A percentile compares a stretch with the other conserved stretches of the same genome.
These are phyloP conservation scores for Lentithecium fluviatile DNA, from an alignment of 495 filamentous ascomycete genomes.

Conservation along the genomic window DNA sequence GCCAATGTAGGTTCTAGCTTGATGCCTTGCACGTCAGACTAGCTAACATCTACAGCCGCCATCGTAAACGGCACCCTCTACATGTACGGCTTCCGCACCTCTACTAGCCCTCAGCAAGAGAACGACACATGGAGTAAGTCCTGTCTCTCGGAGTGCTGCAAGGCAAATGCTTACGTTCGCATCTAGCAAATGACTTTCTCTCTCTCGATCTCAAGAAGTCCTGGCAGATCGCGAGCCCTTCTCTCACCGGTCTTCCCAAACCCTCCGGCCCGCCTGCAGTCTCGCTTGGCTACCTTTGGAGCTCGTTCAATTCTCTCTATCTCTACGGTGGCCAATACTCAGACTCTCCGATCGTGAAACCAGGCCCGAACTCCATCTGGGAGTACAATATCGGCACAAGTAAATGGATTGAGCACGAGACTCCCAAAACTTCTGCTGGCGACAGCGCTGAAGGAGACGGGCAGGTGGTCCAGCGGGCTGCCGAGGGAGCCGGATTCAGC, in stretches of 20 bases:
- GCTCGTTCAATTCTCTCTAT: conserved; percentile 62
- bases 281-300: conserved; percentile 70
- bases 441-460: conserved; percentile 55
- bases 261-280: conserved; percentile 69
- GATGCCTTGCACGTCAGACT: neutral
- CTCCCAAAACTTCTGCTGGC: conserved; percentile 57
- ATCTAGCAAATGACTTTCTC: conserved; percentile 66
- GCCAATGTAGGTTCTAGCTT: conserved; percentile 53
- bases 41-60: conserved; percentile 38
- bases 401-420: conserved; percentile 60
- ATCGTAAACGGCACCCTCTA: conserved; percentile 71
- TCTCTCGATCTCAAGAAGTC: conserved; percentile 62
- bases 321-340: conserved; percentile 73
- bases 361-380: conserved; percentile 61
- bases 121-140: conserved; percentile 64
- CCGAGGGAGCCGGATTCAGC: conserved; percentile 69
- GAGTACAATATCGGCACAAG: conserved; percentile 59
- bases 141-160: neutral
- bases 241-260: conserved; percentile 57
- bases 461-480: conserved; percentile 58
- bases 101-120: conserved; percentile 51
- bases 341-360: conserved; percentile 54
- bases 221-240: conserved; percentile 65
- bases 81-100: conserved; percentile 69
- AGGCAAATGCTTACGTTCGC: conserved; percentile 34